A percentile compares a stretch with the other conserved stretches of the same genome.
Evolutionary conservation across 1,139 yeast species (phyloP).

Genomic region (Magnusiomyces ingens): DNA sequence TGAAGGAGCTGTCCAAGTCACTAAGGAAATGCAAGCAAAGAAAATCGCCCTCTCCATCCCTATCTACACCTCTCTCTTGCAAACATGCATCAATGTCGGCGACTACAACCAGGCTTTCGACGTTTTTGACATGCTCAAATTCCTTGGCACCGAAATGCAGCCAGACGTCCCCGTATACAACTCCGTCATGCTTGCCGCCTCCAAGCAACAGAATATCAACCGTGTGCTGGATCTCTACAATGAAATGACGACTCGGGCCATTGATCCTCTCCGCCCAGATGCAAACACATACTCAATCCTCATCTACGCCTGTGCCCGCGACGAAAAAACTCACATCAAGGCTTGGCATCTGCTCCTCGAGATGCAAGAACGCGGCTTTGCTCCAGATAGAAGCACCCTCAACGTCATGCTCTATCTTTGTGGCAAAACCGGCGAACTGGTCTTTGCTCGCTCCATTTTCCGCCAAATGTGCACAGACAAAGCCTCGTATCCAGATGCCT

Average conservation of each 20-base stretch:
- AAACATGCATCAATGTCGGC: constrained; percentile 51
- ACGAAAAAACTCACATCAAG: constrained; percentile 41
- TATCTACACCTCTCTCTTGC: constrained; percentile 58
- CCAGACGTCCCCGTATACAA: constrained; percentile 68
- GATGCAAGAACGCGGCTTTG: constrained; percentile 45
- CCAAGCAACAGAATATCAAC: constrained; percentile 56
- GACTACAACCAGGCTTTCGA: constrained; percentile 58
- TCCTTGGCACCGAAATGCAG: constrained; percentile 52
- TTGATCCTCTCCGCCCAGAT: constrained; percentile 36
- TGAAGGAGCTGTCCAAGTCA: constrained; percentile 24
- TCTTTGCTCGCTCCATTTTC: constrained; percentile 67
- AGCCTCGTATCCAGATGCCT: constrained; percentile 29
- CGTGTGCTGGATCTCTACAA: constrained; percentile 68
- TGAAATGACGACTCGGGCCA: constrained; percentile 49
- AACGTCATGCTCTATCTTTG: constrained; percentile 68
- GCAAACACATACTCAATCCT: constrained; percentile 53
- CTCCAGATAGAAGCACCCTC: constrained; percentile 45
- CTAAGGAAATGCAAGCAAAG: constrained; percentile 45
- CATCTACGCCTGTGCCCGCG: constrained; percentile 66
- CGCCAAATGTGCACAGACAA: constrained; percentile 44
- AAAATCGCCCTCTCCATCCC: constrained; percentile 50
- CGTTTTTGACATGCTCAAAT: constrained; percentile 81
- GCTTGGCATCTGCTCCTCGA: constrained; percentile 81
- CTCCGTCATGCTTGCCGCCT: constrained; percentile 60
- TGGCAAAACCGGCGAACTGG: constrained; percentile 72